A percentile compares a stretch with the other conserved stretches of the same genome.
These are phyloP conservation scores for Salix arbutifolia DNA, from an alignment of 345 rosid genomes.

Conservation along the genomic window DNA sequence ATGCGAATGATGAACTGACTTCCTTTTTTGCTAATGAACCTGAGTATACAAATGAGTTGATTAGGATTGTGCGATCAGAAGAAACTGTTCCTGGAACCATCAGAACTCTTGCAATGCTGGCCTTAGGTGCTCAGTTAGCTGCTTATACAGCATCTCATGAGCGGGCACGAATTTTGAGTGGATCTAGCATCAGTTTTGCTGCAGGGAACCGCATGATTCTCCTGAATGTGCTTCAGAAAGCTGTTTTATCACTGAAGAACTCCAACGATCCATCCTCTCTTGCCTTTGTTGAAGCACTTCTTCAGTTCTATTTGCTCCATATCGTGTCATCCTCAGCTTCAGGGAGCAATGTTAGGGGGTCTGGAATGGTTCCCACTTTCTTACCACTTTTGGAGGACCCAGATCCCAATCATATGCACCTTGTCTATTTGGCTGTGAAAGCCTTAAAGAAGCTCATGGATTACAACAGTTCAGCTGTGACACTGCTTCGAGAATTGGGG, in stretches of 20 bases:
- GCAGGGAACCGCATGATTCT: slow-evolving; percentile 86
- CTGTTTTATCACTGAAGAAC: slow-evolving; percentile 68
- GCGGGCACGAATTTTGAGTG: slow-evolving; percentile 84
- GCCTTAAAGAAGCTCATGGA: slow-evolving; percentile 93
- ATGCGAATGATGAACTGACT: slow-evolving; percentile 82
- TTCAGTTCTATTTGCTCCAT: slow-evolving; percentile 91
- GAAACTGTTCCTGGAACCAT: slow-evolving; percentile 75
- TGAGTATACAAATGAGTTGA: slow-evolving; percentile 89
- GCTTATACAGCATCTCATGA: slow-evolving; percentile 93
- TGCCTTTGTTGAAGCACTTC: slow-evolving; percentile 91
- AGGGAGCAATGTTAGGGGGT: slow-evolving; percentile 88
- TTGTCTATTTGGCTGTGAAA: slow-evolving; percentile 89
- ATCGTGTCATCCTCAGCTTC: slow-evolving; percentile 91
- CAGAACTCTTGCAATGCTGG: slow-evolving; percentile 92
- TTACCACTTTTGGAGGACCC: slow-evolving; percentile 86
- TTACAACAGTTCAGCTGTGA: slow-evolving; percentile 85
- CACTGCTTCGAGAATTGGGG: slow-evolving; percentile 77
- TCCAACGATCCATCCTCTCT: slow-evolving; percentile 83
- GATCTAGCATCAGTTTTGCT: slow-evolving; percentile 89
- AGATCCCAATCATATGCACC: slow-evolving; percentile 77
- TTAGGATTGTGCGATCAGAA: slow-evolving; percentile 86
- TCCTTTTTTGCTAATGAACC: slow-evolving; percentile 95
- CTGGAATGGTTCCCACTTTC: slow-evolving; percentile 93
- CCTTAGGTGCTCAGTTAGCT: slow-evolving; percentile 91
- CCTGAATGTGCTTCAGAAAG: slow-evolving; percentile 92